Evolutionary conservation across 352 stramenopile genomes (phyloP).

Genomic region (Phytophthora macrochlamydospora): DNA sequence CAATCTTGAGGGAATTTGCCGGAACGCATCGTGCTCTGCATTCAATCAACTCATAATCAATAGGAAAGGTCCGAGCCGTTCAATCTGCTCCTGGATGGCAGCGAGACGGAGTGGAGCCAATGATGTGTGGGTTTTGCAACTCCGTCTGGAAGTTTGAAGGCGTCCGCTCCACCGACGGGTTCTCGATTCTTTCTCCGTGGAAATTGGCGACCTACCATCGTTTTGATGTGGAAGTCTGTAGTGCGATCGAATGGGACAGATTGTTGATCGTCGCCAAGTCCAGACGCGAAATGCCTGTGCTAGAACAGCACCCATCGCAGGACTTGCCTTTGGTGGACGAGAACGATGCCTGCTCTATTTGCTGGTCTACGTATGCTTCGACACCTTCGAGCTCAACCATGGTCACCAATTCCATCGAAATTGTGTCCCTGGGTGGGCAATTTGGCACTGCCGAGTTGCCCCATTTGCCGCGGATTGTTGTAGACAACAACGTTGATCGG

Average conservation of each 20-base stretch:
- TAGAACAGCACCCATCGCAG: not conserved
- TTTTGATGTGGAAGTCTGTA: constrained; percentile 22
- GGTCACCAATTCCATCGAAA: not conserved
- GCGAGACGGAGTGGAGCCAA: constrained; percentile 3
- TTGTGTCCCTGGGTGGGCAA: not conserved
- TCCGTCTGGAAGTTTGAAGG: constrained; percentile 48
- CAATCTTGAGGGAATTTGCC: constrained; percentile 34
- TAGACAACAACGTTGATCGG: not conserved
- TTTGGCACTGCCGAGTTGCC: no score
- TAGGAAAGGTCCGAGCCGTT: constrained; percentile 11
- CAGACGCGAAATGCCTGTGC: not conserved
- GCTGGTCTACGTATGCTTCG: not conserved
- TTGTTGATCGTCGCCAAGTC: constrained; percentile 19
- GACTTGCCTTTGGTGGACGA: not conserved
- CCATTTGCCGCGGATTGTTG: not conserved
- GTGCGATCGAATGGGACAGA: constrained; percentile 23
- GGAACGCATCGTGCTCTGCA: constrained; percentile 13
- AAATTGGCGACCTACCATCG: constrained; percentile 18
- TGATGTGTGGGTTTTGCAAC: constrained; percentile 35
- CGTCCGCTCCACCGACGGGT: not conserved
- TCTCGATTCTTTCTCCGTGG: constrained; percentile 26
- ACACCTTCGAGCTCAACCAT: not conserved
- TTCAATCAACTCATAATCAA: constrained; percentile 26
- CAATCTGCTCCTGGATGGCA: constrained; percentile 21
- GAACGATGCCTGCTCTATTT: constrained; percentile 7